Evolutionary conservation across 208 protist species (phyloP).

Genomic region (Trypanosoma brucei): DNA sequence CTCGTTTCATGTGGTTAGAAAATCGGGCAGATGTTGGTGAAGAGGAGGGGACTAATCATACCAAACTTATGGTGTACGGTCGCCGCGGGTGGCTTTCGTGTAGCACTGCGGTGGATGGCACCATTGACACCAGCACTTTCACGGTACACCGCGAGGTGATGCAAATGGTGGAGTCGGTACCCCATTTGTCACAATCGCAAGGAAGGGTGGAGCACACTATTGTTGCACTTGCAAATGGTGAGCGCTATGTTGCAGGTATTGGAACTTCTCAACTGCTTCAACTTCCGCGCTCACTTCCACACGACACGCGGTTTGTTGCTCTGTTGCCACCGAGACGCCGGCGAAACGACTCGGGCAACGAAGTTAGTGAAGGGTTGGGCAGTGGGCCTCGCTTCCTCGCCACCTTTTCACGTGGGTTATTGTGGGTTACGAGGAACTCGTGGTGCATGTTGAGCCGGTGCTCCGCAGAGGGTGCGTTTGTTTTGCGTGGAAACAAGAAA

Average conservation of each 20-base stretch:
- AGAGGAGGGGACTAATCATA: constrained; percentile 2
- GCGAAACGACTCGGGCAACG: background rate
- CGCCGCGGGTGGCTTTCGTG: constrained; percentile 38
- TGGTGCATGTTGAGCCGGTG: constrained; percentile 75
- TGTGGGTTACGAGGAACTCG: constrained; percentile 35
- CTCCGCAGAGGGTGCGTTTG: constrained; percentile 65
- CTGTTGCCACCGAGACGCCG: background rate
- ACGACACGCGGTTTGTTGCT: constrained; percentile 23
- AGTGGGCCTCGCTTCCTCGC: constrained; percentile 28
- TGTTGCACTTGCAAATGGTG: constrained; percentile 15
- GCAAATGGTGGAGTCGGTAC: constrained; percentile 14
- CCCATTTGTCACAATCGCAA: background rate
- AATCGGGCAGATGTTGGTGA: background rate
- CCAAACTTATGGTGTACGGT: constrained; percentile 35
- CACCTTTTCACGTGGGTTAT: constrained; percentile 68
- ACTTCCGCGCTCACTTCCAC: constrained; percentile 22
- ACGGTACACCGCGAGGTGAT: constrained; percentile 12
- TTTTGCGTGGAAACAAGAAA: constrained; percentile 37
- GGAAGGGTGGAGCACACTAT: background rate
- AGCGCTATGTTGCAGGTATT: constrained; percentile 18
- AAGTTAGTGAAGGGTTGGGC: background rate
- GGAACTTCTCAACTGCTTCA: background rate
- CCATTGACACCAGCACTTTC: constrained; percentile 41
- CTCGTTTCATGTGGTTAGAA: constrained; percentile 7
- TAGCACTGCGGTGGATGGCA: constrained; percentile 44